Percentiles rank a stretch among this genome's conserved stretches.
Evolutionary conservation across 2,329 filamentous ascomycete species (phyloP).

Genomic region (Madurella fahalii): DNA sequence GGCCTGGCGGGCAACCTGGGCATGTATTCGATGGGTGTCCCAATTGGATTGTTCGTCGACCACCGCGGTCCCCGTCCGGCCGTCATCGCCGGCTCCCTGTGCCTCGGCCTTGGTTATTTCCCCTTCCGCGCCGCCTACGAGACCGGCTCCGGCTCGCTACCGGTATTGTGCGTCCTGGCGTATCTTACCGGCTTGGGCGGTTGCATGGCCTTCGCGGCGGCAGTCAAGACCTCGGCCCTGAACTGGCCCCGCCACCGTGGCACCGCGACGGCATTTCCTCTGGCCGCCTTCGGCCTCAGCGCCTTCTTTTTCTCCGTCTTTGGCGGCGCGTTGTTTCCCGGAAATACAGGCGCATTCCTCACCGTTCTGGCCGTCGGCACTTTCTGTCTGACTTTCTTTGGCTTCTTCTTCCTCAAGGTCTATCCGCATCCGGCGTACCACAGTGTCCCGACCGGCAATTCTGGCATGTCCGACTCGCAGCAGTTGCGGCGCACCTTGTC

Average conservation of each 20-base stretch:
- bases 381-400: constrained; percentile 66
- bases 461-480: constrained; percentile 35
- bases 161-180: constrained; percentile 72
- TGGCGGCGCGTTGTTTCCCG: constrained; percentile 73
- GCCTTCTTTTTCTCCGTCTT: constrained; percentile 92
- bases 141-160: constrained; percentile 55
- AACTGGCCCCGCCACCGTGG: constrained; percentile 91
- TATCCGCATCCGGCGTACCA: constrained; percentile 60
- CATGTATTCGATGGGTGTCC: constrained; percentile 90
- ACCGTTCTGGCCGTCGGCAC: constrained; percentile 78
- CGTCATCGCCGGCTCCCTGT: constrained; percentile 67
- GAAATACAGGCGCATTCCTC: constrained; percentile 77
- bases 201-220: constrained; percentile 83
- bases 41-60: constrained; percentile 84
- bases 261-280: constrained; percentile 87
- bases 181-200: constrained; percentile 85
- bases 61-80: constrained; percentile 73
- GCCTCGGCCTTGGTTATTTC: constrained; percentile 77
- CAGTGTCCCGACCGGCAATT: constrained; percentile 41
- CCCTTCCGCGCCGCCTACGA: constrained; percentile 78
- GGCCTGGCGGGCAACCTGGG: constrained; percentile 82
- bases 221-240: constrained; percentile 80
- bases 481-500: constrained; percentile 40
- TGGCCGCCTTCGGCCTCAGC: constrained; percentile 89
- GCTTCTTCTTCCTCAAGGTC: constrained; percentile 82